These are phyloP conservation scores for Grifola frondosa DNA, from an alignment of 1,284 basidiomycete genomes.

Conservation along the genomic window DNA sequence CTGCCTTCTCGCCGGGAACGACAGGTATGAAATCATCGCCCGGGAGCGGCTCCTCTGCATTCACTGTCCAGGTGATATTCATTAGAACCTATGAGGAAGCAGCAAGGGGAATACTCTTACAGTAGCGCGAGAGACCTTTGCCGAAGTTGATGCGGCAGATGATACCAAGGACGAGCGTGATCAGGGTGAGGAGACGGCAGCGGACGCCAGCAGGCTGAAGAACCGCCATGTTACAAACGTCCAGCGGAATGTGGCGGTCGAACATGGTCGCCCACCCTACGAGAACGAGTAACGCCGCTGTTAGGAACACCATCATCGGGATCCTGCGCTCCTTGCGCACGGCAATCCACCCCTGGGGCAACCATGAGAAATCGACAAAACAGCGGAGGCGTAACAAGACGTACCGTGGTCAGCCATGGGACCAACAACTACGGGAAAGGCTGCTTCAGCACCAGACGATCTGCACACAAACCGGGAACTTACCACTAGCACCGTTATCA, in stretches of 20 bases:
- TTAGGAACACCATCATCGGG: constrained; percentile 62
- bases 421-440: constrained; percentile 50
- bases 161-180: constrained; percentile 59
- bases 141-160: constrained; percentile 73
- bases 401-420: constrained; percentile 64
- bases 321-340: constrained; percentile 63
- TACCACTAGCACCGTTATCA: constrained; percentile 59
- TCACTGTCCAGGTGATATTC: constrained; percentile 43
- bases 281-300: constrained; percentile 58
- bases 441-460: constrained; percentile 8
- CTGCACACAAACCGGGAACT: constrained; percentile 26
- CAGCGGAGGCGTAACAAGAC: constrained; percentile 16
- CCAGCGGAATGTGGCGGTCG: constrained; percentile 70
- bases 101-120: constrained; percentile 42
- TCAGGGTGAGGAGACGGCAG: constrained; percentile 59
- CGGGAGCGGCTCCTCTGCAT: constrained; percentile 50
- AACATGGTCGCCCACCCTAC: constrained; percentile 74
- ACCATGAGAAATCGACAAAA: constrained; percentile 3
- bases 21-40: constrained; percentile 49
- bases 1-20: constrained; percentile 33
- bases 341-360: constrained; percentile 66
- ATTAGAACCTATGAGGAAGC: not conserved
- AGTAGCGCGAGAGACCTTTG: constrained; percentile 64
- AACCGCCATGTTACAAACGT: constrained; percentile 72
- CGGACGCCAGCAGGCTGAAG: constrained; percentile 62